A percentile compares a stretch with the other conserved stretches of the same genome.
These are phyloP conservation scores for Pseudozyma pruni DNA, from an alignment of 1,284 basidiomycete species.

Conservation along the genomic window DNA sequence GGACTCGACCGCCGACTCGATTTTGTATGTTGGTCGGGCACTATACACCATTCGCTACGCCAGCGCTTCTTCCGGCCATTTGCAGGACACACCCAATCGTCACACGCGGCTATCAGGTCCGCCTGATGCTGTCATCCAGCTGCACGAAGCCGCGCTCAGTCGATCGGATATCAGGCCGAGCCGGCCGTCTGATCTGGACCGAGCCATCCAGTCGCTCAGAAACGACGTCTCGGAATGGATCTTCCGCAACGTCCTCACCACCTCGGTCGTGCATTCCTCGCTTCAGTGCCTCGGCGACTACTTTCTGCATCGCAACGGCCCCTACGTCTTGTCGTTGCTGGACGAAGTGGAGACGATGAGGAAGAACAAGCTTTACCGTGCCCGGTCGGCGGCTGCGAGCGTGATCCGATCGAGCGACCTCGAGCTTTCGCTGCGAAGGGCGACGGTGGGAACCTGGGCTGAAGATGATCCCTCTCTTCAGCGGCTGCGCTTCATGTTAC, in stretches of 20 bases:
- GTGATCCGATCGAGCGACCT: slow-evolving; percentile 50
- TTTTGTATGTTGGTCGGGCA: slow-evolving; percentile 85
- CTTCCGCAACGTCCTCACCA: slow-evolving; percentile 86
- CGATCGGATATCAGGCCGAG: slow-evolving; percentile 25
- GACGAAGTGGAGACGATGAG: slow-evolving; percentile 80
- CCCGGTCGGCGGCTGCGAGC: slow-evolving; percentile 76
- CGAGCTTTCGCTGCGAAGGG: slow-evolving; percentile 49
- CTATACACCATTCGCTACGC: slow-evolving; percentile 79
- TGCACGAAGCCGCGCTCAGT: slow-evolving; percentile 35
- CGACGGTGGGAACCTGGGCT: slow-evolving; percentile 46
- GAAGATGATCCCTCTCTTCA: slow-evolving; percentile 55
- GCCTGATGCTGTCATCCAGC: slow-evolving; percentile 32
- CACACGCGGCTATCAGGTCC: slow-evolving; percentile 20
- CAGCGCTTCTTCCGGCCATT: slow-evolving; percentile 9
- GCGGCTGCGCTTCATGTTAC: slow-evolving; percentile 36
- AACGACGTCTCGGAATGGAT: slow-evolving; percentile 86
- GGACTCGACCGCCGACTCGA: slow-evolving; percentile 78
- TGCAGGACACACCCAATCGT: slow-evolving; percentile 3
- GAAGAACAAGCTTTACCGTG: slow-evolving; percentile 44
- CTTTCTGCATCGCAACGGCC: slow-evolving; percentile 86
- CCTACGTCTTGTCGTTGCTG: slow-evolving; percentile 79
- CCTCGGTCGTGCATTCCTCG: slow-evolving; percentile 80
- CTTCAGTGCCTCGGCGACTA: slow-evolving; percentile 74
- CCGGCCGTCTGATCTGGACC: slow-evolving; percentile 28
- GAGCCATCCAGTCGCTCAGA: slow-evolving; percentile 72